Conservation (phyloP, 2,329 filamentous ascomycete species). For the Stagonosporopsis rhizophila region DNA sequence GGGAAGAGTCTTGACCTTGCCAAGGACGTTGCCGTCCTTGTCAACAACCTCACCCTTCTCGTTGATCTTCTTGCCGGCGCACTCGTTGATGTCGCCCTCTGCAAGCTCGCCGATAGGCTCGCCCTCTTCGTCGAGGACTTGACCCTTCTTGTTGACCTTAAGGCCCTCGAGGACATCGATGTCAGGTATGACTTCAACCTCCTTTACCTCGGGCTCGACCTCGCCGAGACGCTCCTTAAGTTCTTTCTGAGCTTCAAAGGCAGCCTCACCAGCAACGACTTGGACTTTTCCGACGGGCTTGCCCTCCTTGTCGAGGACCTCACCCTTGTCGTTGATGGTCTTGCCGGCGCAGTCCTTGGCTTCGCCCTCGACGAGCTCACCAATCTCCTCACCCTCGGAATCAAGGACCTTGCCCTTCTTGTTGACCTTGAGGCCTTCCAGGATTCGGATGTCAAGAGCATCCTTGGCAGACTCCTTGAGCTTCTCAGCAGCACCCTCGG, state of each 20-base stretch:
- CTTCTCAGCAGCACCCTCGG: constrained; percentile 57
- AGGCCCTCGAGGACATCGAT: constrained; percentile 59
- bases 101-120: constrained; percentile 61
- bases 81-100: constrained; percentile 67
- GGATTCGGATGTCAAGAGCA: constrained; percentile 55
- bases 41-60: constrained; percentile 70
- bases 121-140: constrained; percentile 60
- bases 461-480: constrained; percentile 51
- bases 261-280: constrained; percentile 58
- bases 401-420: constrained; percentile 64
- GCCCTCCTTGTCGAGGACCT: constrained; percentile 59
- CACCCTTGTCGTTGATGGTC: constrained; percentile 59
- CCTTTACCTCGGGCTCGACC: constrained; percentile 52
- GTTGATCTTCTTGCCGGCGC: constrained; percentile 71
- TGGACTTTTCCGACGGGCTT: constrained; percentile 59
- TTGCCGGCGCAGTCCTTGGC: constrained; percentile 54
- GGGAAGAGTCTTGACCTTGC: constrained; percentile 63
- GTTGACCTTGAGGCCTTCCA: constrained; percentile 63
- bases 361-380: constrained; percentile 58
- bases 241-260: constrained; percentile 58
- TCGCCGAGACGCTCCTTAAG: constrained; percentile 56
- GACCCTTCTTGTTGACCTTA: constrained; percentile 66
- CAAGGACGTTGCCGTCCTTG: constrained; percentile 68
- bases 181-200: constrained; percentile 52
- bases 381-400: constrained; percentile 59